Percentiles rank a stretch among this genome's conserved stretches.
Conservation (phyloP, 805 yeast species). For the Lachancea lanzarotensis region DNA sequence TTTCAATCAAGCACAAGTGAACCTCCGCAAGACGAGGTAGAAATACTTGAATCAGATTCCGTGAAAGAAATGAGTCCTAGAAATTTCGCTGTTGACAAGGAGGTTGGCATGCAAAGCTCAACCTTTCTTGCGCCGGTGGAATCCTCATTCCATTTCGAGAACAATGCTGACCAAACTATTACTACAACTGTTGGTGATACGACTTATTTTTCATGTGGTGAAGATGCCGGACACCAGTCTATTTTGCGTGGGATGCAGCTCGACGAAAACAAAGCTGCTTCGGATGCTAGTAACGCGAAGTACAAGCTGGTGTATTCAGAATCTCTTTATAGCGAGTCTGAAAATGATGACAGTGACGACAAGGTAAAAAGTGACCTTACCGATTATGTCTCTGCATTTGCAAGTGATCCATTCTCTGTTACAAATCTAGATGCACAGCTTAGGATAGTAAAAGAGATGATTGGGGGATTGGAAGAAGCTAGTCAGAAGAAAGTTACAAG, state of each 20-base stretch:
- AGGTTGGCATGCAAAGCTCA: neutral
- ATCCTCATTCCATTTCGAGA: neutral
- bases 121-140: neutral
- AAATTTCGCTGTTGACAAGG: neutral
- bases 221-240: neutral
- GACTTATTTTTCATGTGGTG: neutral
- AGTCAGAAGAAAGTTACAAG: neutral
- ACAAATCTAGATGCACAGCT: neutral
- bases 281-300: neutral
- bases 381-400: slow-evolving; percentile 4
- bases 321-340: slow-evolving; percentile 4
- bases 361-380: neutral
- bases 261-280: neutral
- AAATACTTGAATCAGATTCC: neutral
- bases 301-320: slow-evolving; percentile 2
- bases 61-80: neutral
- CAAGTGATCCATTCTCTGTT: neutral
- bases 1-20: no score
- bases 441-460: neutral
- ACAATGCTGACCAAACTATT: neutral
- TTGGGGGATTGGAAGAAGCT: neutral
- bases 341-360: neutral
- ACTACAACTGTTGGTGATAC: neutral
- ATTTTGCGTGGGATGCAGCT: neutral
- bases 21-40: neutral